Evolutionary conservation across 345 rosid genomes (phyloP), one percentile per base, ranked within the genome.

Genomic region (Eucalyptus pauciflora): DNA sequence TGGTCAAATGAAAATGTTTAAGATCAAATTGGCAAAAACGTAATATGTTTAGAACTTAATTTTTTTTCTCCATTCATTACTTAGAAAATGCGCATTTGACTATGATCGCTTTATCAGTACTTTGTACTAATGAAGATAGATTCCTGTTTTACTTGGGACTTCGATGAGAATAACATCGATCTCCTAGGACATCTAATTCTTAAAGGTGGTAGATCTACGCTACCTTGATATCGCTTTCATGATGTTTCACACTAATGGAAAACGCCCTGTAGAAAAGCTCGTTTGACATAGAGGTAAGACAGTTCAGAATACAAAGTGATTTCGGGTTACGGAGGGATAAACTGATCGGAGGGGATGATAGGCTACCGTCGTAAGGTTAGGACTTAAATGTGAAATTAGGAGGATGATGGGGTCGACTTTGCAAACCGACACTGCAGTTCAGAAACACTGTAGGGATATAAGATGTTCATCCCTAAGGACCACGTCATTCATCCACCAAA

Each of bases 1-100:
- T 18, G 56, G 9, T 52, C 56, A 52, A 52, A 18, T 52, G 7
- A 1, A 52, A 52, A 18, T 0, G 10, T 52, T 18, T 1, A 1
- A 52, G 2, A 18, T 56, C 12, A 6, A 56, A 24, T 56, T 24
- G 12, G 3, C 27, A 56, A 22, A 56, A 56, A 24, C 3, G 1
- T 56, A 56, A 56, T 22, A 56, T 8, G 1, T 22, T 22, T 8
- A 8, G 11, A 11, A 54, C 60, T 8, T 51, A 51, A 51, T 51
- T 51, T 51, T 51, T 51, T 17, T 51, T 2, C 29, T 64, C 76
- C 41, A n/a, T n/a, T 69, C 80, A 31, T 16, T 69, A 69, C 24
- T 20, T 31, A 69, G 37, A 69, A 69, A 31, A n/a, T 64, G 31
- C 18, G 2, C 18, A n/a, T 13, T n/a, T n/a, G 76, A n/a, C 20